Conservation (phyloP, 2,329 filamentous ascomycete genomes). For the Exophiala mesophila region DNA sequence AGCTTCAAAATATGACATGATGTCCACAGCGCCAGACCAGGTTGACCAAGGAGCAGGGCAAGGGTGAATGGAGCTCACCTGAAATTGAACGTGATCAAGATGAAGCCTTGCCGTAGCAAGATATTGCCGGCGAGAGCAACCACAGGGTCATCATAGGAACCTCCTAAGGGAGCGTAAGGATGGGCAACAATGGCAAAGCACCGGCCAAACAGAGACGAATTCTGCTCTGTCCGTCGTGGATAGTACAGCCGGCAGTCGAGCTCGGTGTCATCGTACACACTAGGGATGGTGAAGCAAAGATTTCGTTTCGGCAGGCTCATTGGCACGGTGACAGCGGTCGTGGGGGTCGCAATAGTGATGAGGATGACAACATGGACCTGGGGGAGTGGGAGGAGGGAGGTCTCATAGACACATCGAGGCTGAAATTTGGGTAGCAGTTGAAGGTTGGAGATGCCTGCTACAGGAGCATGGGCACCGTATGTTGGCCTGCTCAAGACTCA, state of each 20-base stretch:
- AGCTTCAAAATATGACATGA: too few species aligned
- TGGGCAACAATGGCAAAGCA: slow-evolving; percentile 69
- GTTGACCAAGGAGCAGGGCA: background rate
- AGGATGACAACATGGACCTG: too few species aligned
- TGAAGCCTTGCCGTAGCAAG: slow-evolving; percentile 64
- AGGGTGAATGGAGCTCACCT: slow-evolving; percentile 49
- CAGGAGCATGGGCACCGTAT: too few species aligned
- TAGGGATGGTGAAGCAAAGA: slow-evolving; percentile 71
- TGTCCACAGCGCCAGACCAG: slow-evolving; percentile 15
- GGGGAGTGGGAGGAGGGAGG: too few species aligned
- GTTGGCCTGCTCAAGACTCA: too few species aligned
- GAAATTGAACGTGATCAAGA: slow-evolving; percentile 90
- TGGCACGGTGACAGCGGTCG: too few species aligned
- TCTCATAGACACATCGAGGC: too few species aligned
- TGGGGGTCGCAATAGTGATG: too few species aligned
- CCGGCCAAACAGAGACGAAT: slow-evolving; percentile 27
- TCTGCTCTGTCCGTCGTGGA: slow-evolving; percentile 39
- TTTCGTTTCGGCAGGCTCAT: slow-evolving; percentile 35
- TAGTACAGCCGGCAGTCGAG: slow-evolving; percentile 84
- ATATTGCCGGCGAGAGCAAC: slow-evolving; percentile 62
- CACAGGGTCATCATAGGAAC: slow-evolving; percentile 75
- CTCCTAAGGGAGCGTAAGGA: slow-evolving; percentile 84
- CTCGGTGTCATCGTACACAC: slow-evolving; percentile 68
- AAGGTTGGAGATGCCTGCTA: too few species aligned
- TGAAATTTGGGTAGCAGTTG: too few species aligned